phyloP scores from a whole-genome alignment of 345 rosid genomes.

The Salix koriyanagi region DNA sequence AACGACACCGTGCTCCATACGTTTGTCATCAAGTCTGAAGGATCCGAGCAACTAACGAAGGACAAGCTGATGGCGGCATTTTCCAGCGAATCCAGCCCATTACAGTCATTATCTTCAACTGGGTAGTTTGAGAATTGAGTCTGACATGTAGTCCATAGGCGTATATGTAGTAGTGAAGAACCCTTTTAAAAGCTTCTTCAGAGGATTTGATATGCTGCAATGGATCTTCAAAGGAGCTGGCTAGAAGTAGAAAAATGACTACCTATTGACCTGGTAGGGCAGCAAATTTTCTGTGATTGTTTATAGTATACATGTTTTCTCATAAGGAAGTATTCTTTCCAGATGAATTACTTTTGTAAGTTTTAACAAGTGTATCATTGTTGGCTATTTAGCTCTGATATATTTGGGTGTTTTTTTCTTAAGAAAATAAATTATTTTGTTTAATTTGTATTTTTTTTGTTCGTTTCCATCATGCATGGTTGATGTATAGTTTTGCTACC shows the following conservation, averaged over 20 bases:
- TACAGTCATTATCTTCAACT: slow-evolving; percentile 51
- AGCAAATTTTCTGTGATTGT: slow-evolving; percentile 43
- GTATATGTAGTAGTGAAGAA: slow-evolving; percentile 36
- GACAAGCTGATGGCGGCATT: slow-evolving; percentile 75
- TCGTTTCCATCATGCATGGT: neutral
- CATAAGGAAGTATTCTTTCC: slow-evolving; percentile 41
- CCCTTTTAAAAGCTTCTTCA: slow-evolving; percentile 37
- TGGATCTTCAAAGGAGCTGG: slow-evolving; percentile 29
- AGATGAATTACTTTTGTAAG: slow-evolving; percentile 35
- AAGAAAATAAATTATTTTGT: neutral
- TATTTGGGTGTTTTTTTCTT: slow-evolving; percentile 6
- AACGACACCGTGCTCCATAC: slow-evolving; percentile 64
- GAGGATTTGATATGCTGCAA: slow-evolving; percentile 33
- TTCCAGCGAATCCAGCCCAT: slow-evolving; percentile 40
- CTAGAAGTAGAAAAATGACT: slow-evolving; percentile 45
- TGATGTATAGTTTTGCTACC: neutral
- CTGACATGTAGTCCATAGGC: slow-evolving; percentile 35
- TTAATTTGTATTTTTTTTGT: slow-evolving; percentile 13
- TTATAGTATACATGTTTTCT: slow-evolving; percentile 46
- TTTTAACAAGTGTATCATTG: slow-evolving; percentile 26
- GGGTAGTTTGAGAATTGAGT: slow-evolving; percentile 32
- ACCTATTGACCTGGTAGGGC: slow-evolving; percentile 47
- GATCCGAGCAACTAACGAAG: slow-evolving; percentile 69
- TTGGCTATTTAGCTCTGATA: slow-evolving; percentile 32
- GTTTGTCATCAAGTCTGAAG: slow-evolving; percentile 69